Base-by-base conservation (phyloP, 208 protist species). In the Acanthamoeba lenticulata region DNA sequence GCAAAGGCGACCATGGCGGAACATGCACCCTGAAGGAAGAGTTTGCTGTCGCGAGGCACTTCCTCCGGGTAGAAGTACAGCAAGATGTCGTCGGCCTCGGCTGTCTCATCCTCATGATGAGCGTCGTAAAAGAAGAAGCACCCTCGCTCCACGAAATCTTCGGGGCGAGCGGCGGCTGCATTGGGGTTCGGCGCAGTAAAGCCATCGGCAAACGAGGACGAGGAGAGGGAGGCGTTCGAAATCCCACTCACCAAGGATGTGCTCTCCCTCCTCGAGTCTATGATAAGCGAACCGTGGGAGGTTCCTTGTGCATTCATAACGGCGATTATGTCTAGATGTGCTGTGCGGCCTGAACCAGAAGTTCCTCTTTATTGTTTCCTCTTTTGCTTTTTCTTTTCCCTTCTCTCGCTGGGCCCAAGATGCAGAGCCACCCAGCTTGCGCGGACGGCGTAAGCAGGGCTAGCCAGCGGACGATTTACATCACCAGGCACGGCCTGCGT, bases 61-160 rank as follows among this genome's bases (percentile, higher is more conserved):
- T 91, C 85, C 85, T 91, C 85, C 27, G 85, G 85, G 55, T 91
- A 91, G 85, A 91, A 91, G 55, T 72, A 91, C 24, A 91, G 85
- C 45, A 91, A 24, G 85, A 91, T 91, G 36, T 91, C 85, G n/a
- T 91, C 85, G 32, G 85, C 32, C 55, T 91, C 85, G 21, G 85
- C 85, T 0, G 85, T 91, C 55, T 91, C 85, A 17, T 91, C 85
- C 38, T 91, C 55, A 52, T 91, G 85, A 34, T 72, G 36, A 4
- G 85, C 47, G 85, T 91, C 85, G 55, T 91, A 91, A 52, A 91
- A 91, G 40, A 91, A 91, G 57, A 91, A 91, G 52, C 85, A 91
- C 11, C 77, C 77, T 0, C 77, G 38, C 29, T 86, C 44, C 42
- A 86, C 4, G 77, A 86, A 86, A 24, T 86, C 45, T 29, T 86